Evolutionary conservation across 2,329 filamentous ascomycete genomes (phyloP), one percentile per base, ranked within the genome.

Genomic region (Calonectria henricotiae): DNA sequence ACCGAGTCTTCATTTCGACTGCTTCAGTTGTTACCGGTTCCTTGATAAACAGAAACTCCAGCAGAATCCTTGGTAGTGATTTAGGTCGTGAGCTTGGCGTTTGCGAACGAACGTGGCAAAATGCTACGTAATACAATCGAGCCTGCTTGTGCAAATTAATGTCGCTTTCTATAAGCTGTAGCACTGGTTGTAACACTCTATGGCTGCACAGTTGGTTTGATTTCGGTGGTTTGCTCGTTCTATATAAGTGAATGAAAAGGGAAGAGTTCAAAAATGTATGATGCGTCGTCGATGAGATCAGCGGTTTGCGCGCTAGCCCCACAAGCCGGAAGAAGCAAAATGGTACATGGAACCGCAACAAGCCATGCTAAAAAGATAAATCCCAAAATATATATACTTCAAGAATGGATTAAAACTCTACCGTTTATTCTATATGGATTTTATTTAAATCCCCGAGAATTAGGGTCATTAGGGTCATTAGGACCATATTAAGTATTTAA

Each of bases 1-100:
- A 51, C 11, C 68, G 47, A n/a, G 64, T 46, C 27, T 37, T 70
- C 58, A 67, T 70, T n/a, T 6, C 30, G 61, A 12, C 32, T 15
- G 6, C 8, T 12, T 27, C 39, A 9, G 27, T 32, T 6, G 1
- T 4, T 11, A 7, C 30, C 4, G 44, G 17, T 27, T 27, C 35
- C 46, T 51, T n/a, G 55, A 17, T 23, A 58, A 25, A 44, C n/a
- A 9, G 15, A 13, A 44, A 32, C 39, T 23, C 13, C 41, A 0
- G 20, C 20, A 7, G 9, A 15, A 35, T 32, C 8, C 17, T 44
- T 30, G 15, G 17, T 61, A 13, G 20, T 30, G 15, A n/a, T 5
- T n/a, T 8, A 5, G 8, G 12, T 23, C 20, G 35, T 8, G 11
- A 11, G n/a, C 20, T 8, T 58, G 13, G 11, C 23, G 17, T 51